Evolutionary conservation across 345 rosid species (phyloP).

Genomic region (Tarenaya hassleriana): DNA sequence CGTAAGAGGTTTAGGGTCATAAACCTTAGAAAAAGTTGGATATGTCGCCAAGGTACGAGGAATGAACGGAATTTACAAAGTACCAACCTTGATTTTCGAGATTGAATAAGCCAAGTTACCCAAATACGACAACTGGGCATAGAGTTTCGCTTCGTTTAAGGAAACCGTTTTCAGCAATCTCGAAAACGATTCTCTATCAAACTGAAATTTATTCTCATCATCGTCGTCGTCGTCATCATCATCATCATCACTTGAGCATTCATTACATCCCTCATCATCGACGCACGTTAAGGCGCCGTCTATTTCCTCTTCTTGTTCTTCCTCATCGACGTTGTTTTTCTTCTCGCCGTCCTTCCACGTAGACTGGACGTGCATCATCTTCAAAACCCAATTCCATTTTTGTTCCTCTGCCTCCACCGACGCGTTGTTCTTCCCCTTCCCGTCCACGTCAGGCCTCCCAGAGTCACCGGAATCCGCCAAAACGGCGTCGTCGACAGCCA

Average conservation of each 20-base stretch:
- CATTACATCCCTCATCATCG: constrained; percentile 40
- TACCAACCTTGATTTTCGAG: constrained; percentile 56
- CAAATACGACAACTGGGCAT: constrained; percentile 70
- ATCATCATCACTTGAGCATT: constrained; percentile 33
- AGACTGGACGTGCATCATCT: constrained; percentile 69
- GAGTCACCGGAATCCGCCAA: constrained; percentile 41
- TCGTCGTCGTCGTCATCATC: constrained; percentile 33
- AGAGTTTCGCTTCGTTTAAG: constrained; percentile 58
- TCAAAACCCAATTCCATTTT: constrained; percentile 72
- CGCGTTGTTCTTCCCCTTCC: constrained; percentile 11
- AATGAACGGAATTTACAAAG: background rate
- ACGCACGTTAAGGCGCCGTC: constrained; percentile 8
- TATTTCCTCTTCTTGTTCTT: background rate
- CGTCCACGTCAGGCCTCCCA: constrained; percentile 24
- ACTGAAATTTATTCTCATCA: constrained; percentile 32
- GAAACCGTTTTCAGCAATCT: constrained; percentile 55
- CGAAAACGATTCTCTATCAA: constrained; percentile 69
- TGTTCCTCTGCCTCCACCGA: constrained; percentile 27
- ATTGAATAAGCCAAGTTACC: constrained; percentile 72
- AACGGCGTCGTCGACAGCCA: constrained; percentile 58
- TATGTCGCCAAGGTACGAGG: too few relatives aligned
- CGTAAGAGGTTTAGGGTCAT: too few relatives aligned
- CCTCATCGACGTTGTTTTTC: constrained; percentile 3
- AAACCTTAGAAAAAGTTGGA: too few relatives aligned
- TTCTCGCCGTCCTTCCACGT: constrained; percentile 40